Conservation (phyloP, 257 asterid genomes). For the Thymus mandschuricus region DNA sequence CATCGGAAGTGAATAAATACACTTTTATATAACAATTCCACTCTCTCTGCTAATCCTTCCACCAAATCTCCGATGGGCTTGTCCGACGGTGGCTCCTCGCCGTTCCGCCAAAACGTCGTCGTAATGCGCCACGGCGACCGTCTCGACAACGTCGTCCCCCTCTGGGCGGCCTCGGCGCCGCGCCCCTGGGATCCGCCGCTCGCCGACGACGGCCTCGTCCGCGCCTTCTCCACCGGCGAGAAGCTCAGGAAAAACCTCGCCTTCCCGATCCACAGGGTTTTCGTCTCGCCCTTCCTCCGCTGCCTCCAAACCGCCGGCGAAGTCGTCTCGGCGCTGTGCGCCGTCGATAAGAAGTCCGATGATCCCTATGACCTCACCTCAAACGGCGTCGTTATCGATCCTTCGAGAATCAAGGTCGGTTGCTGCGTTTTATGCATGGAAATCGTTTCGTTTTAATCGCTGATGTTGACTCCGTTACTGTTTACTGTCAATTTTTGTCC, state of each 20-base stretch:
- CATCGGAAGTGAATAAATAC: too few species aligned
- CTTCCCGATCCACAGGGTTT: conserved; percentile 75
- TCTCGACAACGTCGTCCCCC: conserved; percentile 69
- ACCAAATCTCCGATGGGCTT: conserved; percentile 39
- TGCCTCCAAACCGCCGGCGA: conserved; percentile 92
- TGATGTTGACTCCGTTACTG: neutral
- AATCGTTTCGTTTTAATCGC: neutral
- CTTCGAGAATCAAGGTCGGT: conserved; percentile 73
- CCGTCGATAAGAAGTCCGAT: conserved; percentile 43
- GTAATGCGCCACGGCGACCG: conserved; percentile 98
- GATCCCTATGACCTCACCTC: conserved; percentile 56
- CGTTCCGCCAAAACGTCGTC: conserved; percentile 59
- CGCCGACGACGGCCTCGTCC: conserved; percentile 65
- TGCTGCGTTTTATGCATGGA: conserved; percentile 9
- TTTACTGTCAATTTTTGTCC: neutral
- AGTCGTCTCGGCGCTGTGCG: conserved; percentile 64
- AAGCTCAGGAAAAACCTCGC: conserved; percentile 46
- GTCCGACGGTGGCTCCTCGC: conserved; percentile 30
- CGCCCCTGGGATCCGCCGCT: conserved; percentile 97
- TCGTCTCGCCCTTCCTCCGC: conserved; percentile 83
- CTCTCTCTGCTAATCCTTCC: neutral
- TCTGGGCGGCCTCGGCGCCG: conserved; percentile 69
- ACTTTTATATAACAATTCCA: too few species aligned
- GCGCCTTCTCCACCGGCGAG: conserved; percentile 75
- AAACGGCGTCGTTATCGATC: conserved; percentile 60